Percentiles rank a stretch among this genome's conserved stretches.
These are phyloP conservation scores for Heritiera fomes DNA, from an alignment of 345 rosid genomes.

Conservation along the genomic window DNA sequence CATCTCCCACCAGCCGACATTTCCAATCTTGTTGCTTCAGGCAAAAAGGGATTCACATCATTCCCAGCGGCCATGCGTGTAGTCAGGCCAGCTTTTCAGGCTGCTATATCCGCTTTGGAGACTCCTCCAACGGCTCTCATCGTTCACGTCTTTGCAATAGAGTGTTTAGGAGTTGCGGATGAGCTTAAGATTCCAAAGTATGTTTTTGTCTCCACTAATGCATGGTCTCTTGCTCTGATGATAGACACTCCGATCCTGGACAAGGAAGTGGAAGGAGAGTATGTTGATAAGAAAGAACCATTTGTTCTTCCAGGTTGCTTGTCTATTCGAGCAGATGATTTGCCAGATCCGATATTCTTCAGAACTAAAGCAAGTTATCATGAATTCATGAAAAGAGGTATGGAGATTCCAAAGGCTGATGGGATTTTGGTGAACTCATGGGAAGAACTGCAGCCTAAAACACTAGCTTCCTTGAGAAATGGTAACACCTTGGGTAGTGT, in stretches of 20 bases:
- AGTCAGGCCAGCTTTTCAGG: not conserved
- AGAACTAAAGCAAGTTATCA: conserved; percentile 23
- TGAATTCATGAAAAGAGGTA: conserved; percentile 23
- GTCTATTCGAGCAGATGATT: conserved; percentile 42
- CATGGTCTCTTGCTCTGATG: conserved; percentile 45
- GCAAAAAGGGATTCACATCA: not conserved
- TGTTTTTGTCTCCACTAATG: not conserved
- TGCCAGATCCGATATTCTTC: conserved; percentile 33
- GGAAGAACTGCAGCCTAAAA: conserved; percentile 49
- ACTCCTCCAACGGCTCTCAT: not conserved
- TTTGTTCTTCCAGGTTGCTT: conserved; percentile 54
- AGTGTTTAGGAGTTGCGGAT: not conserved
- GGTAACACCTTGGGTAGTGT: conserved; percentile 2
- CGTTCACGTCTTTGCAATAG: not conserved
- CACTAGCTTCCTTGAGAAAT: conserved; percentile 40
- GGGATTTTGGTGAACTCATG: conserved; percentile 63
- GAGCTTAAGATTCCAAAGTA: not conserved
- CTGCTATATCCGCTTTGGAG: not conserved
- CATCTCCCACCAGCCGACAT: not conserved
- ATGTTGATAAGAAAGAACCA: conserved; percentile 30
- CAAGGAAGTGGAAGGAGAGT: conserved; percentile 39
- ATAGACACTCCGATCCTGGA: conserved; percentile 37
- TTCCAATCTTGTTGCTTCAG: not conserved
- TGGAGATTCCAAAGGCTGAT: conserved; percentile 37
- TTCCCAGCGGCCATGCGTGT: not conserved